Conservation (phyloP, 352 stramenopile species). For the Blastocystis sp. region DNA sequence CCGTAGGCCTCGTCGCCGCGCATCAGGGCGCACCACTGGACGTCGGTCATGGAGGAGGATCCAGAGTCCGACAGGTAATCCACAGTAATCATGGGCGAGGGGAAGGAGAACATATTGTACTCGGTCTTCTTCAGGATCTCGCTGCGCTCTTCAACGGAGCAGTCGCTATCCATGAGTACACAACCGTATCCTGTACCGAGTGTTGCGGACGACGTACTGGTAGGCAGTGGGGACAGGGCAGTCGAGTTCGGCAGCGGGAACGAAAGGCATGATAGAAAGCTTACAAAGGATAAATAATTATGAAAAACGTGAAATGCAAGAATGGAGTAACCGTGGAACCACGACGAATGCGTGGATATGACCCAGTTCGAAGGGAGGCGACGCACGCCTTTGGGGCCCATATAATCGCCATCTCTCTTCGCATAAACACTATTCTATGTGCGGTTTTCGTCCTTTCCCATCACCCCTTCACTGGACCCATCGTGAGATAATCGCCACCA, state of each 20-base stretch:
- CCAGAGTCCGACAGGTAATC: slow-evolving; percentile 69
- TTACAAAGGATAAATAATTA: slow-evolving; percentile 45
- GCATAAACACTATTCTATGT: too few relatives aligned
- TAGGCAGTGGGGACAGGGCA: slow-evolving; percentile 51
- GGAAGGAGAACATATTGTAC: slow-evolving; percentile 70
- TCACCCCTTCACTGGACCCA: too few relatives aligned
- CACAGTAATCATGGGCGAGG: slow-evolving; percentile 68
- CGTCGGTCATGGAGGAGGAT: slow-evolving; percentile 68
- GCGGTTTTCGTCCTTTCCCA: too few relatives aligned
- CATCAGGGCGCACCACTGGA: slow-evolving; percentile 68
- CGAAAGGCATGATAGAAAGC: slow-evolving; percentile 55
- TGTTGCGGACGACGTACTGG: slow-evolving; percentile 68
- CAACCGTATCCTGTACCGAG: slow-evolving; percentile 5
- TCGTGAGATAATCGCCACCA: too few relatives aligned
- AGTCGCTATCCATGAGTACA: slow-evolving; percentile 18
- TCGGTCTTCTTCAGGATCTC: slow-evolving; percentile 61
- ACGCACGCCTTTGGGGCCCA: background rate
- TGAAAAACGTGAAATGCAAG: background rate
- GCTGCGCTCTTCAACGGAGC: slow-evolving; percentile 62
- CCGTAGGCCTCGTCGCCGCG: slow-evolving; percentile 67
- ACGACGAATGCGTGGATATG: background rate
- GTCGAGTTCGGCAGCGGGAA: slow-evolving; percentile 40
- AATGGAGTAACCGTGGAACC: slow-evolving; percentile 51
- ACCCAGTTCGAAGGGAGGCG: background rate
- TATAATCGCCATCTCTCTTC: background rate